phyloP scores from a whole-genome alignment of 306 rosid genomes.

The cucumber (Cucumis sativus) region DNA sequence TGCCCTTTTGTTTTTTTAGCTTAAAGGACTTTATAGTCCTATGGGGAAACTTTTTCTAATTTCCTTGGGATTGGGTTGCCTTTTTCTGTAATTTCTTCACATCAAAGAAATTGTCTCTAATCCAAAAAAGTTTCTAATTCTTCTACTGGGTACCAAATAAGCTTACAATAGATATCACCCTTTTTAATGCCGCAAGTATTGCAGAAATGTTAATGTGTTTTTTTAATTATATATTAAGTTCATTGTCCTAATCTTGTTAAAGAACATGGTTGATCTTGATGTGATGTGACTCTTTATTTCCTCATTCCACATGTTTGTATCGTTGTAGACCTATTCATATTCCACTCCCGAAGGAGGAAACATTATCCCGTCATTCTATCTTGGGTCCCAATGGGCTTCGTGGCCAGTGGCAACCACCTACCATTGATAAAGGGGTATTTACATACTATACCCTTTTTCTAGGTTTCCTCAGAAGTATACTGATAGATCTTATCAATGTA shows the following conservation, averaged over 20 bases:
- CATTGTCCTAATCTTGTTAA: not conserved
- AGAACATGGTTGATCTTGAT: not conserved
- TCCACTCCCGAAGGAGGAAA: conserved; percentile 65
- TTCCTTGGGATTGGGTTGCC: too few relatives aligned
- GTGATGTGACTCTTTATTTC: not conserved
- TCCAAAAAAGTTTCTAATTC: not conserved
- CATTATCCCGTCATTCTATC: conserved; percentile 80
- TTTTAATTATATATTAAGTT: not conserved
- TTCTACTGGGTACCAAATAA: not conserved
- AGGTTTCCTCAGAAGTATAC: conserved; percentile 13
- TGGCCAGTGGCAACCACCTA: conserved; percentile 74
- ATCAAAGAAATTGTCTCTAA: too few relatives aligned
- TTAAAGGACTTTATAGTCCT: too few relatives aligned
- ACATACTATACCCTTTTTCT: conserved; percentile 7
- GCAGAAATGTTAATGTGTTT: not conserved
- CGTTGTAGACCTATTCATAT: conserved; percentile 47
- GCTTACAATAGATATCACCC: not conserved
- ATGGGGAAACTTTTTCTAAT: too few relatives aligned
- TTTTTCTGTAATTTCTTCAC: too few relatives aligned
- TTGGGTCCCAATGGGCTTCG: conserved; percentile 77
- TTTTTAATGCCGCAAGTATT: not conserved
- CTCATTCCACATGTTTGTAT: conserved; percentile 11
- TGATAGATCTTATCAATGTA: conserved; percentile 37
- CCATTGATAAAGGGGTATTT: conserved; percentile 58
- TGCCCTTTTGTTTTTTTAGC: too few relatives aligned